phyloP scores from a whole-genome alignment of 176 grass and related monocot species.

The Aegilops longissima region DNA sequence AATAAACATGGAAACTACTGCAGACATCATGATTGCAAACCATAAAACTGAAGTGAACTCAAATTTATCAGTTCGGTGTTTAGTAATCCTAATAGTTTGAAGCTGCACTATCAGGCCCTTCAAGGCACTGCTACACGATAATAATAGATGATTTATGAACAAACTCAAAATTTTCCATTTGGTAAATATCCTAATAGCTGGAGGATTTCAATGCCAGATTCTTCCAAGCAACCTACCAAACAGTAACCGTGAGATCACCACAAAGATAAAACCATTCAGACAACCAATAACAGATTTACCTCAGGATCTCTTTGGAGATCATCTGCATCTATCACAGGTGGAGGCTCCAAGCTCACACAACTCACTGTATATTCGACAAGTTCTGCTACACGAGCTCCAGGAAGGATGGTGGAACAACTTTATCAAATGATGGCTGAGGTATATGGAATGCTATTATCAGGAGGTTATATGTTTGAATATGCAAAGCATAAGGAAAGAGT shows the following conservation, averaged over 20 bases:
- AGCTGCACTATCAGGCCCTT: conserved; percentile 1
- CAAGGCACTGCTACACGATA: conserved; percentile 13
- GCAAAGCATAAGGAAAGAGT: neutral
- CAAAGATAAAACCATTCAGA: conserved; percentile 5
- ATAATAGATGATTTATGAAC: neutral
- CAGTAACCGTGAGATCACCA: neutral
- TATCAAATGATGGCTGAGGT: conserved; percentile 86
- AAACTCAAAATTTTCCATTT: neutral
- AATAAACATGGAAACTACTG: neutral
- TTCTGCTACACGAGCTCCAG: conserved; percentile 80
- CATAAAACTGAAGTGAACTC: neutral
- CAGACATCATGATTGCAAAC: neutral
- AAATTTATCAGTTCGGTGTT: neutral
- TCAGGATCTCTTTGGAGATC: conserved; percentile 78
- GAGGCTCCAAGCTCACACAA: conserved; percentile 68
- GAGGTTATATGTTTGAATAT: neutral
- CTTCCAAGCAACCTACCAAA: neutral
- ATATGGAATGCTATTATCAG: conserved; percentile 28
- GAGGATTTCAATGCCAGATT: neutral
- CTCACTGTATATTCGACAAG: conserved; percentile 89
- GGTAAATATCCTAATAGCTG: neutral
- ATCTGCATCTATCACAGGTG: conserved; percentile 94
- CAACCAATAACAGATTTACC: conserved; percentile 45
- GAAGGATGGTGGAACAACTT: conserved; percentile 80
- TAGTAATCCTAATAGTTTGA: conserved; percentile 16